Evolutionary conservation across 2,329 filamentous ascomycete genomes (phyloP).

Genomic region (Seiridium unicorne): DNA sequence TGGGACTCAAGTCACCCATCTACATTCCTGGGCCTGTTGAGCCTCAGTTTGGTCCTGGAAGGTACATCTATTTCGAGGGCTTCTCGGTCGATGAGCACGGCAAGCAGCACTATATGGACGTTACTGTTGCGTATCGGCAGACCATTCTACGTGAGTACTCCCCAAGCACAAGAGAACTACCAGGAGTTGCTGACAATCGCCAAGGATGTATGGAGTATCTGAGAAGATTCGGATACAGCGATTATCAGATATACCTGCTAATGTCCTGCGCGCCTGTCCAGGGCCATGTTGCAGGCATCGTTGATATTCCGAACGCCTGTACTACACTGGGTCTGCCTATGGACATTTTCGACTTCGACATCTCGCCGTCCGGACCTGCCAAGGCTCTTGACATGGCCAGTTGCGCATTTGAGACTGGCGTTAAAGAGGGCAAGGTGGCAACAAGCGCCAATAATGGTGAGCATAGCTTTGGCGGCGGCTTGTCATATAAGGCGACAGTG

Average conservation of each 20-base stretch:
- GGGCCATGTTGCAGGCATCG: slow-evolving; percentile 84
- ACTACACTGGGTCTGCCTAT: slow-evolving; percentile 86
- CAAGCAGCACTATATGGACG: slow-evolving; percentile 86
- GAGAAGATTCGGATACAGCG: slow-evolving; percentile 66
- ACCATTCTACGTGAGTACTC: slow-evolving; percentile 58
- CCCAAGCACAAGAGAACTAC: background rate
- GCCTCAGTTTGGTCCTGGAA: slow-evolving; percentile 79
- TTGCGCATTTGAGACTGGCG: slow-evolving; percentile 63
- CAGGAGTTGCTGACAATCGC: background rate
- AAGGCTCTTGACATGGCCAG: slow-evolving; percentile 60
- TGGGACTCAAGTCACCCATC: slow-evolving; percentile 79
- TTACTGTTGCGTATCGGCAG: slow-evolving; percentile 83
- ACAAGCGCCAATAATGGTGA: slow-evolving; percentile 45
- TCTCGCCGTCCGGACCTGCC: slow-evolving; percentile 63
- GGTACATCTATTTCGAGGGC: slow-evolving; percentile 84
- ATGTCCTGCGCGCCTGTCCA: slow-evolving; percentile 84
- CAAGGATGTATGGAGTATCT: slow-evolving; percentile 75
- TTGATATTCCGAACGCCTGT: slow-evolving; percentile 88
- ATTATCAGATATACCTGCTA: slow-evolving; percentile 82
- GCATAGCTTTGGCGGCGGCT: slow-evolving; percentile 47
- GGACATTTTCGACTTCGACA: slow-evolving; percentile 95
- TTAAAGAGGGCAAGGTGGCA: slow-evolving; percentile 41
- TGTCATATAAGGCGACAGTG: slow-evolving; percentile 41
- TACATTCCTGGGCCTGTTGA: slow-evolving; percentile 86
- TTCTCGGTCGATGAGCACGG: slow-evolving; percentile 87